Conservation (phyloP, 2,329 filamentous ascomycete species). For the Alternaria novae-zelandiae region DNA sequence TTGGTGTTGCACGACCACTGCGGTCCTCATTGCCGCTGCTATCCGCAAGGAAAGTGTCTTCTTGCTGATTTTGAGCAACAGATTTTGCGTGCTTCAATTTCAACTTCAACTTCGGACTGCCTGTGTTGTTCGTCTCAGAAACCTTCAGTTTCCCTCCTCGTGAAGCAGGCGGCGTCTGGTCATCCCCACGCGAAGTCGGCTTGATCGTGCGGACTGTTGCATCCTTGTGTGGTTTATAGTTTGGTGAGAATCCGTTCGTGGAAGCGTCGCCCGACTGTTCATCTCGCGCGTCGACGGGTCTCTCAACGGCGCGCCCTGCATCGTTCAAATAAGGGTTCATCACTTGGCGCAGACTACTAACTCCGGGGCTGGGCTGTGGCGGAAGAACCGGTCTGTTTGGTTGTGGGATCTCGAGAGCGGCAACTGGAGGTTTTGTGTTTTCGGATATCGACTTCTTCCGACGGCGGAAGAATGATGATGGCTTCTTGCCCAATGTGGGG, state of each 20-base stretch:
- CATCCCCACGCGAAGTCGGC: constrained; percentile 50
- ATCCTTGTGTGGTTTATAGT: constrained; percentile 74
- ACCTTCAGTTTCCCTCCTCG: constrained; percentile 35
- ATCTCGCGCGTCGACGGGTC: constrained; percentile 37
- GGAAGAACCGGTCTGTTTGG: constrained; percentile 35
- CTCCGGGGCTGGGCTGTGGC: constrained; percentile 57
- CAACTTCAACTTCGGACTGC: constrained; percentile 49
- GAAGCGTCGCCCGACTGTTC: constrained; percentile 42
- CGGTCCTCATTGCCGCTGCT: constrained; percentile 59
- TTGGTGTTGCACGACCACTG: constrained; percentile 43
- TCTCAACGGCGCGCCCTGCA: constrained; percentile 28
- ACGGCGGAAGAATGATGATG: constrained; percentile 91
- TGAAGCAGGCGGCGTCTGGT: constrained; percentile 32
- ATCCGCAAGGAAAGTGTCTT: constrained; percentile 60
- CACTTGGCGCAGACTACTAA: constrained; percentile 81
- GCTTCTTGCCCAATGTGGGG: constrained; percentile 77
- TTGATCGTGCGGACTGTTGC: constrained; percentile 73
- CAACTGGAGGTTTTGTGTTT: constrained; percentile 65
- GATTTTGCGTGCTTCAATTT: constrained; percentile 47
- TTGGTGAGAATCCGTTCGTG: constrained; percentile 72
- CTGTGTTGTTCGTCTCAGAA: constrained; percentile 25
- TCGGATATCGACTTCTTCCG: constrained; percentile 89
- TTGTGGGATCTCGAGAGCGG: constrained; percentile 50
- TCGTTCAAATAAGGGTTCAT: constrained; percentile 80
- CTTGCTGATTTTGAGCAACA: constrained; percentile 33